Conservation (phyloP, 78 protist species). For the Mantamonas sphyraenae region DNA sequence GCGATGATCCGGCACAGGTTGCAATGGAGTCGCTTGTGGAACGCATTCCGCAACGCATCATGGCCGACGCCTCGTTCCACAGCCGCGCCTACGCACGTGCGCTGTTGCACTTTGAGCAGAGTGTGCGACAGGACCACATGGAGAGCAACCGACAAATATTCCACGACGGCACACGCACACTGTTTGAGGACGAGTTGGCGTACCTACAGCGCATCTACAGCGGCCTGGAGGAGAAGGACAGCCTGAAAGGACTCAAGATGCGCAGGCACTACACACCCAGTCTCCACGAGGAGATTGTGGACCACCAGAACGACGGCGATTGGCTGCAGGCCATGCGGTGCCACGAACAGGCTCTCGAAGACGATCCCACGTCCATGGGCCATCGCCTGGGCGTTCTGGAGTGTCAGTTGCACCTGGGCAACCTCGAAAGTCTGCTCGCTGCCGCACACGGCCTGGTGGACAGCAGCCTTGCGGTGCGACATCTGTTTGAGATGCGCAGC, state of each 20-base stretch:
- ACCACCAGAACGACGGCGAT: slow-evolving; percentile 7
- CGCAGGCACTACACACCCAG: background rate
- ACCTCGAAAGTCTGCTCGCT: background rate
- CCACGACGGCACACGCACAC: background rate
- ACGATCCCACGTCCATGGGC: background rate
- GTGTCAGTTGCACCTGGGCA: slow-evolving; percentile 33
- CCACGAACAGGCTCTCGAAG: background rate
- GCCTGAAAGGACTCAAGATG: slow-evolving; percentile 6
- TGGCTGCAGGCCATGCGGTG: slow-evolving; percentile 12
- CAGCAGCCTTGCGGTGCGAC: too few species aligned
- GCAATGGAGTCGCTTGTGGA: too few species aligned
- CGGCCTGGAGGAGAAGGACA: slow-evolving; percentile 10
- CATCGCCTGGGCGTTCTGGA: background rate
- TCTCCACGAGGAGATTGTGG: slow-evolving; percentile 3
- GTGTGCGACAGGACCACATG: background rate
- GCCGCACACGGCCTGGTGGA: background rate
- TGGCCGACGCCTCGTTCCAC: background rate
- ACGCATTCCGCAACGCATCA: background rate
- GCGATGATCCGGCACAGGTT: too few species aligned
- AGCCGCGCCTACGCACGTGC: slow-evolving; percentile 1
- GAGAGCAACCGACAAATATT: background rate
- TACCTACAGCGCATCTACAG: slow-evolving; percentile 7
- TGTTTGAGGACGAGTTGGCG: background rate
- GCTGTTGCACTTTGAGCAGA: background rate
- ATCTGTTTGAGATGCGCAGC: too few species aligned